These are phyloP conservation scores for Wickerhamomyces rabaulensis DNA, from an alignment of 805 yeast species.

Conservation along the genomic window DNA sequence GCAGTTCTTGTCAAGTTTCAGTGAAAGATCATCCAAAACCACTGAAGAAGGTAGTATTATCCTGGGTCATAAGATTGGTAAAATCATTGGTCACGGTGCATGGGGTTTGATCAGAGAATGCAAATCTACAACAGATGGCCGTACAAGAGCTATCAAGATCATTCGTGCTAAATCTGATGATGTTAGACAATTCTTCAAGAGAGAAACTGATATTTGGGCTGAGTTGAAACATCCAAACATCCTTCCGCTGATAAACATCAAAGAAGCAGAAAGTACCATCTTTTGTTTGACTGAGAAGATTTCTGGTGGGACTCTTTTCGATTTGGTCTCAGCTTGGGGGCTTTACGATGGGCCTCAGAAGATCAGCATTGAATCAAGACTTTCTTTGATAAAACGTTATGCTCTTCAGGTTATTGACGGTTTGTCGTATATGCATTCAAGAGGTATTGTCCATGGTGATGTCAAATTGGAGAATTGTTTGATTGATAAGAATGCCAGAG, in stretches of 20 bases:
- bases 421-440: slow-evolving; percentile 53
- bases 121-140: slow-evolving; percentile 20
- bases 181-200: slow-evolving; percentile 54
- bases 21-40: slow-evolving; percentile 12
- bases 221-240: slow-evolving; percentile 59
- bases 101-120: slow-evolving; percentile 86
- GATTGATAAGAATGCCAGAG: slow-evolving; percentile 40
- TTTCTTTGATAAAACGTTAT: slow-evolving; percentile 31
- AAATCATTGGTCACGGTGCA: slow-evolving; percentile 81
- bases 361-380: slow-evolving; percentile 29
- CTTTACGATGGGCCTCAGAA: slow-evolving; percentile 27
- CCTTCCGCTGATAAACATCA: slow-evolving; percentile 54
- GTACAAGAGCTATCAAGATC: slow-evolving; percentile 55
- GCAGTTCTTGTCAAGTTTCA: slow-evolving; percentile 23
- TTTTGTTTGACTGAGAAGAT: slow-evolving; percentile 70
- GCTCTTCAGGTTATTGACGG: slow-evolving; percentile 55
- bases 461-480: slow-evolving; percentile 70
- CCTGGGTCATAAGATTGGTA: slow-evolving; percentile 59
- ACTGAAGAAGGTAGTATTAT: slow-evolving; percentile 70
- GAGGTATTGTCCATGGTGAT: slow-evolving; percentile 71
- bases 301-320: slow-evolving; percentile 77
- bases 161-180: slow-evolving; percentile 47
- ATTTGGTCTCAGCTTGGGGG: slow-evolving; percentile 68
- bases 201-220: slow-evolving; percentile 77
- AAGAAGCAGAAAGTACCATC: slow-evolving; percentile 55